Evolutionary conservation across 2,329 filamentous ascomycete genomes (phyloP).

Genomic region (Trichoderma guizhouense): DNA sequence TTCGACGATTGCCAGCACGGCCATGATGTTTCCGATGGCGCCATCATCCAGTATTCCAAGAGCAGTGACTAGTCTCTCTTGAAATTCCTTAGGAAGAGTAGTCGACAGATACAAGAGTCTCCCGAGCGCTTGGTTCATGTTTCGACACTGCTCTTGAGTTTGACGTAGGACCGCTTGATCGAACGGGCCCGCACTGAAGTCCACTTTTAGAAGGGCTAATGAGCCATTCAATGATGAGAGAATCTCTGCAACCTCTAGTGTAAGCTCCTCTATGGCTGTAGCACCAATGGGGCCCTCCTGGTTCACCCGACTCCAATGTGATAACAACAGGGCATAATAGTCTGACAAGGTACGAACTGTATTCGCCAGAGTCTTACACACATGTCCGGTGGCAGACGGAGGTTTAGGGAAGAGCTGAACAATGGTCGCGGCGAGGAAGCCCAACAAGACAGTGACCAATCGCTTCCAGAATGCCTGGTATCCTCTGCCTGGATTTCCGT

Average conservation of each 20-base stretch:
- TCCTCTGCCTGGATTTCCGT: constrained; percentile 45
- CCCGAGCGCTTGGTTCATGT: constrained; percentile 34
- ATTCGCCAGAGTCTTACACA: constrained; percentile 44
- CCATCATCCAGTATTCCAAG: constrained; percentile 42
- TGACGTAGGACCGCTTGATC: constrained; percentile 30
- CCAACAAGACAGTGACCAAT: constrained; percentile 42
- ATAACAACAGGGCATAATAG: constrained; percentile 48
- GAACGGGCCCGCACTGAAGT: constrained; percentile 32
- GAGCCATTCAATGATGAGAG: constrained; percentile 27
- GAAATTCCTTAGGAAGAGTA: constrained; percentile 39
- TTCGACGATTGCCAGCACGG: constrained; percentile 44
- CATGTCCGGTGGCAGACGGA: constrained; percentile 43
- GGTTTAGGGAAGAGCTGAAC: constrained; percentile 47
- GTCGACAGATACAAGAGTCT: constrained; percentile 33
- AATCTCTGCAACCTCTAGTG: constrained; percentile 30
- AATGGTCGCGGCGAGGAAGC: constrained; percentile 40
- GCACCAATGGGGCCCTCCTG: constrained; percentile 29
- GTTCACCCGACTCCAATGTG: constrained; percentile 39
- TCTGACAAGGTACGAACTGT: constrained; percentile 42
- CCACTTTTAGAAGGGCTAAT: constrained; percentile 30
- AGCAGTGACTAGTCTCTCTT: constrained; percentile 36
- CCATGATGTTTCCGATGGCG: constrained; percentile 49
- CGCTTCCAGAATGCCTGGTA: constrained; percentile 49
- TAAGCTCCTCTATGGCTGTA: constrained; percentile 30
- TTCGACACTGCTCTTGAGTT: constrained; percentile 30